These are phyloP conservation scores for Exophiala sideris DNA, from an alignment of 2,329 filamentous ascomycete genomes.

Conservation along the genomic window DNA sequence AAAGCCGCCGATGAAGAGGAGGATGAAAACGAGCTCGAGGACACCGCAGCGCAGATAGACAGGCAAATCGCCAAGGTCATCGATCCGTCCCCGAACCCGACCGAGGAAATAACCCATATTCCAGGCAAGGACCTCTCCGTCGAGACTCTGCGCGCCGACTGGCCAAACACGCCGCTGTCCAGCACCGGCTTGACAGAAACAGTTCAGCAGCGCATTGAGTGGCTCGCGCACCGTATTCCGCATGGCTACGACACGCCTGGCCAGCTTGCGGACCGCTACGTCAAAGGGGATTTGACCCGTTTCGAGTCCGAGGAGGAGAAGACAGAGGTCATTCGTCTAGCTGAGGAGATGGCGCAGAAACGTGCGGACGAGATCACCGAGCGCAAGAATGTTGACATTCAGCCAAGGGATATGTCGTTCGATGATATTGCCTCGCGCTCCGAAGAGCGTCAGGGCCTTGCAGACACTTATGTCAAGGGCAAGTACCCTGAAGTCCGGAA, in stretches of 20 bases:
- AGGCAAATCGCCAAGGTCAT: conserved; percentile 20
- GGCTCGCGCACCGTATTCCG: conserved; percentile 27
- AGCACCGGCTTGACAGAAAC: conserved; percentile 21
- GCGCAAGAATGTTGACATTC: conserved; percentile 16
- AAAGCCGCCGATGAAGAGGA: conserved; percentile 15
- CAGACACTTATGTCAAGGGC: conserved; percentile 23
- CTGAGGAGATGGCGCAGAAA: conserved; percentile 18
- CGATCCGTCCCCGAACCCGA: conserved; percentile 25
- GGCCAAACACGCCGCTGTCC: conserved; percentile 28
- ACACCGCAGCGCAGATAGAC: conserved; percentile 7
- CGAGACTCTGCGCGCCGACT: conserved; percentile 25
- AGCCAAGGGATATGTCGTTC: conserved; percentile 20
- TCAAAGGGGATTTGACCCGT: conserved; percentile 24
- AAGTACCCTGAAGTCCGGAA: conserved; percentile 22
- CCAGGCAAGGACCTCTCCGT: conserved; percentile 20
- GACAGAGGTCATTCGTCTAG: conserved; percentile 23
- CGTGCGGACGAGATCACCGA: conserved; percentile 20
- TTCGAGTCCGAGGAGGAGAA: conserved; percentile 28
- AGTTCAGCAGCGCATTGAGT: conserved; percentile 28
- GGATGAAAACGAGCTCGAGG: conserved; percentile 2
- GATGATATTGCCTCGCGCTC: conserved; percentile 14
- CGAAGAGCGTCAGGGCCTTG: conserved; percentile 18
- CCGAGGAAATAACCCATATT: conserved; percentile 21
- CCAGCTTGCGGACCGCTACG: conserved; percentile 27
- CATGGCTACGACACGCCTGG: conserved; percentile 28